These are phyloP conservation scores for Flaveria trinervia DNA, from an alignment of 129 eudicot species.

Conservation along the genomic window DNA sequence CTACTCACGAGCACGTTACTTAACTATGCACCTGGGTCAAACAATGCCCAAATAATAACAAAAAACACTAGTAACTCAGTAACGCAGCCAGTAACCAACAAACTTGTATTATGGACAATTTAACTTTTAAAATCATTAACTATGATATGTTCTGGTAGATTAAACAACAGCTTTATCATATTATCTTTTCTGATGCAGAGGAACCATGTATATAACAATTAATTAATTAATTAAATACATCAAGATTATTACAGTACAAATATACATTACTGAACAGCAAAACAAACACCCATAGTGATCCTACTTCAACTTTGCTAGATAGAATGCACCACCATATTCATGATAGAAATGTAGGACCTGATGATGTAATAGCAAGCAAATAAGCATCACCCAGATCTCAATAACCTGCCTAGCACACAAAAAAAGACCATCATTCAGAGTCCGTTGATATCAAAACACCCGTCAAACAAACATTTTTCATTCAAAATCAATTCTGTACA, in stretches of 20 bases:
- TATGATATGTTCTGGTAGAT: background rate
- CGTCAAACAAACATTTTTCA: background rate
- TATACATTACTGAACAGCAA: constrained; percentile 21
- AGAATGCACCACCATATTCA: constrained; percentile 13
- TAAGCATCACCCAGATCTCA: background rate
- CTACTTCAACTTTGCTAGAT: constrained; percentile 4
- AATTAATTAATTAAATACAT: constrained; percentile 15
- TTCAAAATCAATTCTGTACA: background rate
- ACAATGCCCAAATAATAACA: background rate
- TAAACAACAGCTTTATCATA: background rate
- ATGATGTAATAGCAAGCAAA: background rate
- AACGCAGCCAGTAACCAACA: background rate
- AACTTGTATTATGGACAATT: background rate
- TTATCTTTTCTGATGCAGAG: constrained; percentile 11
- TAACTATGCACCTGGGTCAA: background rate
- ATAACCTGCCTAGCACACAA: constrained; percentile 8
- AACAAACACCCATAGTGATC: constrained; percentile 9
- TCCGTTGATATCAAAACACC: background rate
- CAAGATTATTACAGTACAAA: constrained; percentile 19
- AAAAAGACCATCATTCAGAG: background rate
- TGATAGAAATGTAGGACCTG: background rate
- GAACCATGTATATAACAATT: constrained; percentile 9
- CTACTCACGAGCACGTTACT: background rate
- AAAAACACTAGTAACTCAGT: too few relatives aligned
- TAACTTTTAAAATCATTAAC: too few relatives aligned